These are phyloP conservation scores for Ogataea salicorniae DNA, from an alignment of 805 yeast genomes.

Conservation along the genomic window DNA sequence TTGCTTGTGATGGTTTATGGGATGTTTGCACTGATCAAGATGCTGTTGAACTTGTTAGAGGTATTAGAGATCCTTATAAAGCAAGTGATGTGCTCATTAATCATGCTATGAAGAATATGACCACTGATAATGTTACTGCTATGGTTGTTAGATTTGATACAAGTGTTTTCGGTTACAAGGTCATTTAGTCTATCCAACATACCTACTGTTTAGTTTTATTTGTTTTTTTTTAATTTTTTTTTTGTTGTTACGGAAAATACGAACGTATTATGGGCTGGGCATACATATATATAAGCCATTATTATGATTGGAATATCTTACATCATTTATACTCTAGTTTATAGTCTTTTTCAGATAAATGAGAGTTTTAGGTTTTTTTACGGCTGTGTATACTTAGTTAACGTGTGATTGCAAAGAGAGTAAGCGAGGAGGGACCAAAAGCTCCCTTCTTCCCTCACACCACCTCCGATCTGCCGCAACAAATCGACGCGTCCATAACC, in stretches of 20 bases:
- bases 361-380: no score
- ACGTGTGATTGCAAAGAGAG: no score
- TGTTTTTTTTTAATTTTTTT: no score
- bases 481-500: neutral
- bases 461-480: neutral
- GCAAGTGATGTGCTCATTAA: constrained; percentile 68
- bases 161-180: constrained; percentile 32
- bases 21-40: constrained; percentile 83
- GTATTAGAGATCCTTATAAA: constrained; percentile 48
- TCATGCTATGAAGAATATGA: constrained; percentile 68
- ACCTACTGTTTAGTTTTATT: no score
- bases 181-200: neutral
- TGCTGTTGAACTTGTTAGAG: constrained; percentile 69
- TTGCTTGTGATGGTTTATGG: constrained; percentile 98
- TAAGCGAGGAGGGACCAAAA: no score
- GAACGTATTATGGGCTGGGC: neutral
- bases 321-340: no score
- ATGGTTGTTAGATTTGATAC: constrained; percentile 71
- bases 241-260: no score
- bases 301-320: no score
- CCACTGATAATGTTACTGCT: constrained; percentile 89
- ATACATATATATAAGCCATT: neutral
- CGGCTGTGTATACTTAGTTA: no score
- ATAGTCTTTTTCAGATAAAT: no score
- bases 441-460: no score